Conservation (phyloP, 2,329 filamentous ascomycete genomes). For the Colletotrichum liriopes region DNA sequence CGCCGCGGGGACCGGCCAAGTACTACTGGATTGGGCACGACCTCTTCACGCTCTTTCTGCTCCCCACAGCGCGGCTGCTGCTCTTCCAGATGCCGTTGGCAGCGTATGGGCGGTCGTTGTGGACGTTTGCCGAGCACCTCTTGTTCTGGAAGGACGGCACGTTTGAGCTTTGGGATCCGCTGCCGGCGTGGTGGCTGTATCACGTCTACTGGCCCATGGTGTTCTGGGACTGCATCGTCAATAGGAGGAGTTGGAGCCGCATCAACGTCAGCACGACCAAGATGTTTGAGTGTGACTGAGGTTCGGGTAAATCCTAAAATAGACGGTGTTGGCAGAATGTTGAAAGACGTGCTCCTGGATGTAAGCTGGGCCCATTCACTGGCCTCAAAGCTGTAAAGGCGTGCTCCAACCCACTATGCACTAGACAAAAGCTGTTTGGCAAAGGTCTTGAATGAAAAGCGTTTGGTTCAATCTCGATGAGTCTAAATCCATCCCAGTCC, state of each 20-base stretch:
- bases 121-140: slow-evolving; percentile 56
- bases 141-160: slow-evolving; percentile 69
- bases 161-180: slow-evolving; percentile 69
- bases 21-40: slow-evolving; percentile 81
- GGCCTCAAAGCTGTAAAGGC: background rate
- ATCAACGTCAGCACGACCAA: slow-evolving; percentile 76
- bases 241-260: slow-evolving; percentile 71
- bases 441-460: background rate
- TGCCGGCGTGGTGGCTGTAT: slow-evolving; percentile 71
- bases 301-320: too few relatives aligned
- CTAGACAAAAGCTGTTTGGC: background rate
- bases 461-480: background rate
- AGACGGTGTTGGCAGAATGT: too few relatives aligned
- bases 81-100: slow-evolving; percentile 14
- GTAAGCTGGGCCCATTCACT: background rate
- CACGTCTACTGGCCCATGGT: slow-evolving; percentile 69
- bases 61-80: slow-evolving; percentile 64
- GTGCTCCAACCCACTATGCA: too few relatives aligned
- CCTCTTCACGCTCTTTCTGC: slow-evolving; percentile 66
- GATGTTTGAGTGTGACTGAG: slow-evolving; percentile 47
- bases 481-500: background rate
- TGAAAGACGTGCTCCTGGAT: background rate
- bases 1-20: slow-evolving; percentile 46
- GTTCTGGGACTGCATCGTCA: slow-evolving; percentile 63
- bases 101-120: slow-evolving; percentile 42